Evolutionary conservation across 371 early-diverging fungal genomes (phyloP).

Genomic region (Rhizoclosmatium hyalinum): DNA sequence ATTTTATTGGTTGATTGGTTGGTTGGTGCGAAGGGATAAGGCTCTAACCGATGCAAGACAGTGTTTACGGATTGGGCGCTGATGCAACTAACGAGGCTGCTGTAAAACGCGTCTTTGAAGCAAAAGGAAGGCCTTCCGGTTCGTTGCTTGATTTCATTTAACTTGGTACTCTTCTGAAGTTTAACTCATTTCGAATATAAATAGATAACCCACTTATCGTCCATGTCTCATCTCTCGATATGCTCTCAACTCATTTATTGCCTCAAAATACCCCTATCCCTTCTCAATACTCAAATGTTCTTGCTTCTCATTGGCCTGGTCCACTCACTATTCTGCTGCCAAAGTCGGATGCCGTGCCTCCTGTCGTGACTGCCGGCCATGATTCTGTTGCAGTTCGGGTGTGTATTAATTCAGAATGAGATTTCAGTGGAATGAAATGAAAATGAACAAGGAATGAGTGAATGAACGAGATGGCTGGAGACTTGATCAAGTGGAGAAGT

Average conservation of each 20-base stretch:
- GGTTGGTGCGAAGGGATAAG: too few relatives aligned
- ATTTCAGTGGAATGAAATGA: neutral
- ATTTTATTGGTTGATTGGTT: too few relatives aligned
- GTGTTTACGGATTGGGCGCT: constrained; percentile 98
- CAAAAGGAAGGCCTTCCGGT: constrained; percentile 93
- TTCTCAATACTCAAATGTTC: constrained; percentile 66
- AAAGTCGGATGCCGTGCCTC: constrained; percentile 69
- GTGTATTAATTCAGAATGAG: neutral
- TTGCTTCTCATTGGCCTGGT: constrained; percentile 95
- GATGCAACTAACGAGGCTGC: constrained; percentile 80
- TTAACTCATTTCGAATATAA: neutral
- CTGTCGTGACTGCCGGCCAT: constrained; percentile 85
- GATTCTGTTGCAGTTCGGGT: constrained; percentile 90
- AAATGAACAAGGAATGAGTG: neutral
- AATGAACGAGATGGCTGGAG: too few relatives aligned
- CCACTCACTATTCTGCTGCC: constrained; percentile 96
- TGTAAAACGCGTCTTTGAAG: constrained; percentile 83
- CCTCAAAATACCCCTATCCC: constrained; percentile 55
- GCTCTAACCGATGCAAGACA: too few relatives aligned
- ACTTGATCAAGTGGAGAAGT: too few relatives aligned
- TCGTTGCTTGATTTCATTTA: neutral
- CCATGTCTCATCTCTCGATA: constrained; percentile 90
- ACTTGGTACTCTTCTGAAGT: neutral
- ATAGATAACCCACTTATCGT: constrained; percentile 97
- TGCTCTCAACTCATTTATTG: constrained; percentile 67